A percentile compares a stretch with the other conserved stretches of the same genome.
These are phyloP conservation scores for Aquanectria penicillioides DNA, from an alignment of 2,329 filamentous ascomycete species.

Conservation along the genomic window DNA sequence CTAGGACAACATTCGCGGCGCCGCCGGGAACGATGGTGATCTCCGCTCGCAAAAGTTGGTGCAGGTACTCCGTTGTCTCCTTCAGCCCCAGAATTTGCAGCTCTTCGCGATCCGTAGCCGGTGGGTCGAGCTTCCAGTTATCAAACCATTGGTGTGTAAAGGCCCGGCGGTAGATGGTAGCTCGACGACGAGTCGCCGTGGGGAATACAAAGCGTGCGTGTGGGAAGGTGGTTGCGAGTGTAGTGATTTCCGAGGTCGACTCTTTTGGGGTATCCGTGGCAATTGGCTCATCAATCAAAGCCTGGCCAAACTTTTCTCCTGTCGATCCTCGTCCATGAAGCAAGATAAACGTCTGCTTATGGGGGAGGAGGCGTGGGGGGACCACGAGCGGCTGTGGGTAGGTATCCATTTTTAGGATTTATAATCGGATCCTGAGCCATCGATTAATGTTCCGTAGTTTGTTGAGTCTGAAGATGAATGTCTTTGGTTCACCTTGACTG, in stretches of 20 bases:
- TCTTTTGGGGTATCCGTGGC: background rate
- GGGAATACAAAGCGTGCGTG: conserved; percentile 1
- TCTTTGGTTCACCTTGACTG: too few species aligned
- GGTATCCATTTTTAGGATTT: background rate
- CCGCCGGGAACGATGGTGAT: background rate
- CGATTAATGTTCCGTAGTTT: too few species aligned
- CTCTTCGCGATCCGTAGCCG: background rate
- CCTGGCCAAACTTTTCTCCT: background rate
- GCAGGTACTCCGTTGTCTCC: background rate
- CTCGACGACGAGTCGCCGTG: background rate
- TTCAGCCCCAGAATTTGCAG: background rate
- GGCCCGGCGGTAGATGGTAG: background rate
- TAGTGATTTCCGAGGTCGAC: background rate
- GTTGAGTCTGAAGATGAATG: too few species aligned
- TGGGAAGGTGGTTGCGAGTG: background rate
- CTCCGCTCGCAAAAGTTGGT: background rate
- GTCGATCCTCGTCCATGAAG: background rate
- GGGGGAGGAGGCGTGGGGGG: background rate
- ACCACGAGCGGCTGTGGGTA: background rate
- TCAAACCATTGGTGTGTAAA: conserved; percentile 1
- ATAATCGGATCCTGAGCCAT: too few species aligned
- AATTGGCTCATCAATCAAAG: background rate
- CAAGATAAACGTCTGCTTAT: background rate
- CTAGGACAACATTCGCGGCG: background rate
- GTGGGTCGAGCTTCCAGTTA: background rate